These are phyloP conservation scores for Pseudognaphalium luteoalbum DNA, from an alignment of 129 eudicot species.

Conservation along the genomic window DNA sequence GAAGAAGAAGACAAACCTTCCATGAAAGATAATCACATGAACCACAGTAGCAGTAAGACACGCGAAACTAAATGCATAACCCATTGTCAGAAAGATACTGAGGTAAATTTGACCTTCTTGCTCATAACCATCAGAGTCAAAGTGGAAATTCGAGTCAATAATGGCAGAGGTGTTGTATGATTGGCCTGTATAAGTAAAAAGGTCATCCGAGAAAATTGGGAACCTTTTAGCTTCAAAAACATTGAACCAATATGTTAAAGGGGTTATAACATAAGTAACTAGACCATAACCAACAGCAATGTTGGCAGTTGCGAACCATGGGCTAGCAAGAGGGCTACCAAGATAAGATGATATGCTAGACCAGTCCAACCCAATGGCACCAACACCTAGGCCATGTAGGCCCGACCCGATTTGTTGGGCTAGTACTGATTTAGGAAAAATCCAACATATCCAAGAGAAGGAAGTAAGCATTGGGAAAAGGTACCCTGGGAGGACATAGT, in stretches of 20 bases:
- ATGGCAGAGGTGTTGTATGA: slow-evolving; percentile 43
- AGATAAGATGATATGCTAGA: slow-evolving; percentile 31
- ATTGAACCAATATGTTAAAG: slow-evolving; percentile 37
- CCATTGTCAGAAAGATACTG: slow-evolving; percentile 48
- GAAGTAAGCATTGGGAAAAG: slow-evolving; percentile 33
- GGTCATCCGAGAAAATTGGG: slow-evolving; percentile 39
- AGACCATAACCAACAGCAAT: slow-evolving; percentile 36
- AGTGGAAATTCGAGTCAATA: slow-evolving; percentile 28
- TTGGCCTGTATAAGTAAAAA: slow-evolving; percentile 37
- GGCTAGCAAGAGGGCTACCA: slow-evolving; percentile 47
- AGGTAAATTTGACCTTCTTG: slow-evolving; percentile 48
- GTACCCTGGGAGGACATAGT: slow-evolving; percentile 43
- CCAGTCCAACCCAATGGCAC: slow-evolving; percentile 47
- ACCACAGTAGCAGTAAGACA: slow-evolving; percentile 45
- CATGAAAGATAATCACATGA: slow-evolving; percentile 45
- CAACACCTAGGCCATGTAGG: slow-evolving; percentile 44
- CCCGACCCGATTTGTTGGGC: slow-evolving; percentile 58
- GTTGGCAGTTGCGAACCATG: slow-evolving; percentile 44
- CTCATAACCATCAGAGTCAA: slow-evolving; percentile 36
- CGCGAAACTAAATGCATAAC: slow-evolving; percentile 57
- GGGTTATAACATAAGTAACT: slow-evolving; percentile 39
- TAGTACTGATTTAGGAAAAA: slow-evolving; percentile 32
- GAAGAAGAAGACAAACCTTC: slow-evolving; percentile 25
- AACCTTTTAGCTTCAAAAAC: slow-evolving; percentile 44
- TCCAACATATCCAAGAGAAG: slow-evolving; percentile 45